Evolutionary conservation across 202 grass and related monocot genomes (phyloP), one percentile per base, ranked within the genome.

Genomic region (Hordeum pubiflorum): DNA sequence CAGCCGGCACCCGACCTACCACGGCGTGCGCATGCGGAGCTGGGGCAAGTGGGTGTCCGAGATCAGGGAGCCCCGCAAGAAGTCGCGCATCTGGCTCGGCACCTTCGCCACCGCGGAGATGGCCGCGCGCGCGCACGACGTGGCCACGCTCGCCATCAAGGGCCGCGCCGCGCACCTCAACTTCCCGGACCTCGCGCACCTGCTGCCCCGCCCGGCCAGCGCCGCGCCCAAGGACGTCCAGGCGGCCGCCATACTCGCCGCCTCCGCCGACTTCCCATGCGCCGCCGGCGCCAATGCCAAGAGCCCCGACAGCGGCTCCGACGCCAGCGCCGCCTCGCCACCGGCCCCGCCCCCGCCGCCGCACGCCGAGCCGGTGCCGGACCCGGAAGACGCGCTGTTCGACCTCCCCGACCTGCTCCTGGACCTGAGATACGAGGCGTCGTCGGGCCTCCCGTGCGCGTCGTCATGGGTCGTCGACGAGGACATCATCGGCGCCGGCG

Each of bases 41-140:
- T 98, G 96, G 96, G 96, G 96, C 12, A 98, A 98, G 74, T 98
- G 96, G 96, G 96, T 98, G 85, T 98, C 96, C 2, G 96, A 98
- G 81, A 98, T 98, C 85, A 89, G 96, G 79, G 96, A 98, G 82
- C 96, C 96, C 41, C 80, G 89, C 29, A 98, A 98, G 85, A 98
- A 98, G 90, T 95, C 92, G 0, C 86, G 96, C 72, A 98, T 98
- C 74, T 98, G 96, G 96, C 92, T 98, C 8, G 96, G 96, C 43
- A 98, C 96, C 0, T 97, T 97, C 81, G 83, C 92, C 76, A 93
- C 90, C 2, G 89, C 96, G 0, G 92, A 93, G 86, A 98, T 98
- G 96, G 96, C 96, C 0, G 96, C 96, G 60, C 92, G 96, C 58
- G 96, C 96, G 13, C 96, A 98, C 76, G 96, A 98, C 79, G 96